These are phyloP conservation scores for Aspergillus luchuensis DNA, from an alignment of 2,329 filamentous ascomycete genomes.

Conservation along the genomic window DNA sequence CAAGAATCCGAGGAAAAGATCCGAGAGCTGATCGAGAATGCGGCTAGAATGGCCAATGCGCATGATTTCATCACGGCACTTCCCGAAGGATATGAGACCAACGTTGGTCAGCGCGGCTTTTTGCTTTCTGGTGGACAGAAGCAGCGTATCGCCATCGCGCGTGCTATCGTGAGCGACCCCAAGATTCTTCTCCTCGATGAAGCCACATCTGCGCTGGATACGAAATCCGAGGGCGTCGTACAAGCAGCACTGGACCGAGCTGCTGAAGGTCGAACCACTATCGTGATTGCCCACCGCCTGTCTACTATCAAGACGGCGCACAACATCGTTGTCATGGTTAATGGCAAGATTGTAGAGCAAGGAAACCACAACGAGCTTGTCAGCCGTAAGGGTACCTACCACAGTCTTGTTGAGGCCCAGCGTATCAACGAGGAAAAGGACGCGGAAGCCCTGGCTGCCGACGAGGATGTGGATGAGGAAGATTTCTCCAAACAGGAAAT, in stretches of 20 bases:
- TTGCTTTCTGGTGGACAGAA: constrained; percentile 93
- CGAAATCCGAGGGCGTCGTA: constrained; percentile 90
- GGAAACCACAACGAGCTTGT: constrained; percentile 83
- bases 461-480: constrained; percentile 31
- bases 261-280: constrained; percentile 83
- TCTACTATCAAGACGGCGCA: constrained; percentile 93
- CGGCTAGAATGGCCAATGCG: constrained; percentile 88
- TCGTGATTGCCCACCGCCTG: constrained; percentile 91
- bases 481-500: constrained; percentile 32
- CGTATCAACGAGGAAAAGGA: constrained; percentile 66
- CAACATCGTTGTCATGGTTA: constrained; percentile 91
- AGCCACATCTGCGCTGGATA: constrained; percentile 90
- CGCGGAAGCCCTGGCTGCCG: constrained; percentile 31
- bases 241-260: constrained; percentile 89
- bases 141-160: constrained; percentile 91
- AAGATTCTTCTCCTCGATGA: constrained; percentile 93
- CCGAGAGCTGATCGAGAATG: constrained; percentile 71
- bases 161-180: constrained; percentile 86
- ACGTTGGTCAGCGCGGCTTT: constrained; percentile 94
- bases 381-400: constrained; percentile 71
- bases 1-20: constrained; percentile 67
- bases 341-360: constrained; percentile 86
- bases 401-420: constrained; percentile 83
- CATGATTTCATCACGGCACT: constrained; percentile 84
- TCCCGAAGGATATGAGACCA: constrained; percentile 87